Evolutionary conservation across 768 basidiomycete species (phyloP), one percentile per base, ranked within the genome.

Genomic region (Cubamyces lactineus): DNA sequence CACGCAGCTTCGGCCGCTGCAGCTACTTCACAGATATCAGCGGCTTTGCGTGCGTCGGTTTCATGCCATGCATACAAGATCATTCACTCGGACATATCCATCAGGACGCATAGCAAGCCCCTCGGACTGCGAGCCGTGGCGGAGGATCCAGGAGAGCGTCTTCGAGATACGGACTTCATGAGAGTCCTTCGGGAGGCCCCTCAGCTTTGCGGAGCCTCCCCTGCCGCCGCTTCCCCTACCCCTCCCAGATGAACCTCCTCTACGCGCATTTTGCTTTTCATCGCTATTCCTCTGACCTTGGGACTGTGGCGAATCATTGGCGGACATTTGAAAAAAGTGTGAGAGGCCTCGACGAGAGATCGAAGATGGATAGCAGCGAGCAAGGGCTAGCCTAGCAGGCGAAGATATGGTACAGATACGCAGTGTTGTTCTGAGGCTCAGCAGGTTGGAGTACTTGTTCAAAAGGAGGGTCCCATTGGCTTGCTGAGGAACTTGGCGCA

Each of bases 121-220:
- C 63, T 96, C 88, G 40, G 84, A 84, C 65, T 84, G 79, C 19
- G 95, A 94, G 0, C 90, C 93, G 72, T 98, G 96, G 3, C 96
- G 84, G n/a, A 98, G 83, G 24, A 98, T 78, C 83, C 90, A 98
- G 0, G 94, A 89, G 9, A 98, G 76, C 0, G 92, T 91, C 74
- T 97, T 98, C 15, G 92, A 94, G 15, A 91, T 67, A 12, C 86
- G 82, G 6, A 90, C 83, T 51, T 89, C 86, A 0, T 84, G 85
- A 3, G 84, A 77, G 67, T 96, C 92, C 28, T 53, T 66, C 0
- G 83, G 81, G 19, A 80, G 74, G 16, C 90, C 90, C 51, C 86
- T 81, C 40, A 83, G 77, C 70, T 85, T 90, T 2, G 72, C 70
- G 16, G 72, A 65, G 13, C 67, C 63, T 38, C 64, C 43, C 26